Evolutionary conservation across 2,329 filamentous ascomycete genomes (phyloP), one percentile per base, ranked within the genome.

Genomic region (Aspergillus chevalieri): DNA sequence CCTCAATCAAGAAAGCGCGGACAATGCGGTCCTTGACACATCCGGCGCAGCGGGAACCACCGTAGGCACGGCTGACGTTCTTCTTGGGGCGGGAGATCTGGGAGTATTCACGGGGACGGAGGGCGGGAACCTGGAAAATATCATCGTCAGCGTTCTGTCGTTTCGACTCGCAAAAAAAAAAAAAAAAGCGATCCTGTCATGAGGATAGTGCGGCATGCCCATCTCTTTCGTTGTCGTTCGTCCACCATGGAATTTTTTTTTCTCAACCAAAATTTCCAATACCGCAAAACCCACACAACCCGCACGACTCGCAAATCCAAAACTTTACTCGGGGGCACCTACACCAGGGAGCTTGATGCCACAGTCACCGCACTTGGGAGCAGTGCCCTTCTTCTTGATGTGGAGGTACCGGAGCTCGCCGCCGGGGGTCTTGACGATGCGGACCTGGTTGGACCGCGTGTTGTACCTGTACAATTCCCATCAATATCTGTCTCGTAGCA

Each of bases 321-420:
- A 50, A 49, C 51, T 28, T 50, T 47, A 53, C 17, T 52, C 48
- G 60, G 63, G 59, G 59, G 50, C 58, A 94, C 90, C 87, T 89
- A 98, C 91, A 77, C 93, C 93, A 73, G 89, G 84, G 70, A 98
- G 87, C 82, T 97, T 97, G 80, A 84, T 84, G 72, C 93, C 93
- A 74, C 94, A 98, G 83, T 98, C 93, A 83, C 94, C 89, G 75
- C 93, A 98, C 84, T 98, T 98, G 73, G 93, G 93, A 61, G 91
- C 87, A 74, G 90, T 95, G 67, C 91, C 93, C 76, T 86, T 88
- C 89, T 98, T 98, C 88, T 97, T 97, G 82, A 96, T 91, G 86
- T 98, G 92, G 68, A 97, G 87, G 74, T 95, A 86, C 75, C 93
- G 86, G 71, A 95, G 85, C 75, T 92, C 84, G 75, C 93, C 93